Conservation (phyloP, 2,329 filamentous ascomycete genomes). For the Hymenotorrendiella dingleyae region DNA sequence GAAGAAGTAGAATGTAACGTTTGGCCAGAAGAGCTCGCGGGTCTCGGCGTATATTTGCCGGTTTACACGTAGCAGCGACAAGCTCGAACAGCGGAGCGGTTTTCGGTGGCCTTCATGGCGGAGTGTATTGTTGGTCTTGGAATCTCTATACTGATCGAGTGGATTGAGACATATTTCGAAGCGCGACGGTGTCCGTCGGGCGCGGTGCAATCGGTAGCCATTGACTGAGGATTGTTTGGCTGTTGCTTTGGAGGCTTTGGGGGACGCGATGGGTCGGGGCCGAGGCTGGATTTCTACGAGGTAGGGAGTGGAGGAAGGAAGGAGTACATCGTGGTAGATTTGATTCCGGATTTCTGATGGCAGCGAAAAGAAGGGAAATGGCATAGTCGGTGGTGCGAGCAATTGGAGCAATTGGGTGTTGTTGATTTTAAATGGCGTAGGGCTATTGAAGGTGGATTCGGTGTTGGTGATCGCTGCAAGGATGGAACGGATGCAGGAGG, state of each 20-base stretch:
- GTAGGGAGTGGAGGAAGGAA: not conserved
- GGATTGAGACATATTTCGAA: too few relatives aligned
- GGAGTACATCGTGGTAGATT: slow-evolving; percentile 11
- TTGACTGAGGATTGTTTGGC: not conserved
- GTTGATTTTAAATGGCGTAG: too few relatives aligned
- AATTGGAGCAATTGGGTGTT: not conserved
- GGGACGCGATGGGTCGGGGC: too few relatives aligned
- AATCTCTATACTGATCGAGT: too few relatives aligned
- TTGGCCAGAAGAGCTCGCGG: slow-evolving; percentile 14
- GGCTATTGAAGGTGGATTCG: too few relatives aligned
- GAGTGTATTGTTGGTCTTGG: not conserved
- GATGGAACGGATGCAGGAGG: too few relatives aligned
- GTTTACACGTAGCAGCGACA: slow-evolving; percentile 17
- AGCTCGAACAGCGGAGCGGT: slow-evolving; percentile 4
- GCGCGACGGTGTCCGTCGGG: not conserved
- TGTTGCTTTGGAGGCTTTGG: not conserved
- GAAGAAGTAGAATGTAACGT: slow-evolving; percentile 12
- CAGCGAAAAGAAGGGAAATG: slow-evolving; percentile 10
- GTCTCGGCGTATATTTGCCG: slow-evolving; percentile 22
- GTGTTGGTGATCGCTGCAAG: too few relatives aligned
- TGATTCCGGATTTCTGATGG: slow-evolving; percentile 15
- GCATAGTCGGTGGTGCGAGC: slow-evolving; percentile 4
- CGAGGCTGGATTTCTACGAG: slow-evolving; percentile 1
- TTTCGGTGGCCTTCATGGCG: not conserved
- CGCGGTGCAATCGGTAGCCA: not conserved